Conservation (phyloP, 768 basidiomycete genomes). For the Suillus weaverae region DNA sequence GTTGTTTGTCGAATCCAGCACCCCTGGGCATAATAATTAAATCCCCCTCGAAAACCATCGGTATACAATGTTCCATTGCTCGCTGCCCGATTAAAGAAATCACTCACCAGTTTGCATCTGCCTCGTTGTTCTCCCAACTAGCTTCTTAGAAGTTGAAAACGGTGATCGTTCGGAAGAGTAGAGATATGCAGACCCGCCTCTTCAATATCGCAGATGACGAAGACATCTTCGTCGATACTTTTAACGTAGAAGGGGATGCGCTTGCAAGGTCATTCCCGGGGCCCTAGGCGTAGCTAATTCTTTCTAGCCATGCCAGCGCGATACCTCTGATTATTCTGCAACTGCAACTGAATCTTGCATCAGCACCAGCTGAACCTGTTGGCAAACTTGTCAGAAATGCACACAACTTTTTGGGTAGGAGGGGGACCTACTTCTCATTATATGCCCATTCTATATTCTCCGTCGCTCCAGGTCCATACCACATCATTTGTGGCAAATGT, state of each 20-base stretch:
- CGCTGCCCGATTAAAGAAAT: slow-evolving; percentile 71
- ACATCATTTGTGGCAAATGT: slow-evolving; percentile 46
- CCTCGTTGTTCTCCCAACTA: slow-evolving; percentile 81
- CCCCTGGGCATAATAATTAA: slow-evolving; percentile 76
- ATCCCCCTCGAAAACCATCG: slow-evolving; percentile 66
- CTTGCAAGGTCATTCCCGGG: slow-evolving; percentile 49
- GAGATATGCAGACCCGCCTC: slow-evolving; percentile 89
- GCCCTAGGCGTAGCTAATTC: slow-evolving; percentile 28
- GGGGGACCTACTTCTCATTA: slow-evolving; percentile 47
- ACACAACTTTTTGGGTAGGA: background rate
- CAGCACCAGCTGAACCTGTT: slow-evolving; percentile 1
- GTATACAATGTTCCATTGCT: slow-evolving; percentile 59
- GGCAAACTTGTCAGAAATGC: background rate
- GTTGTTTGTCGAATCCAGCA: slow-evolving; percentile 56
- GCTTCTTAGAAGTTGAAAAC: slow-evolving; percentile 69
- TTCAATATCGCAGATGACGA: slow-evolving; percentile 75
- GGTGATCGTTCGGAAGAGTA: slow-evolving; percentile 63
- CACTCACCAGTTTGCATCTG: slow-evolving; percentile 75
- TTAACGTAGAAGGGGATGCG: slow-evolving; percentile 49
- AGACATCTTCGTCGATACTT: slow-evolving; percentile 83
- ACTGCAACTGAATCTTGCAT: background rate
- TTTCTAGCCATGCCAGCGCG: background rate
- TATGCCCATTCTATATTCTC: slow-evolving; percentile 43
- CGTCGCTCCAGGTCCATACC: slow-evolving; percentile 44
- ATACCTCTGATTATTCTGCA: background rate